Conservation (phyloP, 2,329 filamentous ascomycete species). For the Rugonectria rugulosa region DNA sequence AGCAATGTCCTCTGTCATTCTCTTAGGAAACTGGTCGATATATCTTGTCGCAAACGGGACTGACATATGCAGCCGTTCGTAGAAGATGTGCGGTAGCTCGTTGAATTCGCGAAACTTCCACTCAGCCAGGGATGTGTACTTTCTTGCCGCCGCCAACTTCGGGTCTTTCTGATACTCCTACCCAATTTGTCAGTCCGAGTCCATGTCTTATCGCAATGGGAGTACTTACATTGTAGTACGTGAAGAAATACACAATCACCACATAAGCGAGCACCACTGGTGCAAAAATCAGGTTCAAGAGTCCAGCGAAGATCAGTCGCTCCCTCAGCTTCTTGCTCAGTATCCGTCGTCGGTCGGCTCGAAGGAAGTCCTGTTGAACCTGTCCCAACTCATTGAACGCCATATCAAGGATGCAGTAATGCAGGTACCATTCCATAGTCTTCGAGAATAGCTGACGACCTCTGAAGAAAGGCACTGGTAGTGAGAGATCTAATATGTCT, state of each 20-base stretch:
- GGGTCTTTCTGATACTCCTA: conserved; percentile 96
- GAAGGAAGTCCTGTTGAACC: conserved; percentile 84
- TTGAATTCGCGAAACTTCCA: conserved; percentile 99
- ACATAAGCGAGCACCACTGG: conserved; percentile 90
- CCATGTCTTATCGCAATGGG: neutral
- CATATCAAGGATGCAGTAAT: conserved; percentile 90
- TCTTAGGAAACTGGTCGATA: conserved; percentile 94
- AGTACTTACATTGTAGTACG: conserved; percentile 82
- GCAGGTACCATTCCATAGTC: conserved; percentile 90
- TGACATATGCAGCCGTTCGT: conserved; percentile 90
- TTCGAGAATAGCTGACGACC: conserved; percentile 85
- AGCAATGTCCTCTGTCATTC: conserved; percentile 86
- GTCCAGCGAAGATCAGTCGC: conserved; percentile 81
- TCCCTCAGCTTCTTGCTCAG: conserved; percentile 80
- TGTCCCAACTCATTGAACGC: conserved; percentile 92
- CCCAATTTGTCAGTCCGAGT: conserved; percentile 8
- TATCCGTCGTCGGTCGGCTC: conserved; percentile 78
- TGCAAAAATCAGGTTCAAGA: conserved; percentile 86
- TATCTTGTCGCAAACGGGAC: conserved; percentile 93
- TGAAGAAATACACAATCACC: conserved; percentile 89
- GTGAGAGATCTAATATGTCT: conserved; percentile 85
- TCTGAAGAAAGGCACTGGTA: conserved; percentile 84
- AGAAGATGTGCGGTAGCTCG: conserved; percentile 90
- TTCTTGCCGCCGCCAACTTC: conserved; percentile 78
- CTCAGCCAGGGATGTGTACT: conserved; percentile 91